These are phyloP conservation scores for Xylaria scruposa DNA, from an alignment of 495 filamentous ascomycete species.

Conservation along the genomic window DNA sequence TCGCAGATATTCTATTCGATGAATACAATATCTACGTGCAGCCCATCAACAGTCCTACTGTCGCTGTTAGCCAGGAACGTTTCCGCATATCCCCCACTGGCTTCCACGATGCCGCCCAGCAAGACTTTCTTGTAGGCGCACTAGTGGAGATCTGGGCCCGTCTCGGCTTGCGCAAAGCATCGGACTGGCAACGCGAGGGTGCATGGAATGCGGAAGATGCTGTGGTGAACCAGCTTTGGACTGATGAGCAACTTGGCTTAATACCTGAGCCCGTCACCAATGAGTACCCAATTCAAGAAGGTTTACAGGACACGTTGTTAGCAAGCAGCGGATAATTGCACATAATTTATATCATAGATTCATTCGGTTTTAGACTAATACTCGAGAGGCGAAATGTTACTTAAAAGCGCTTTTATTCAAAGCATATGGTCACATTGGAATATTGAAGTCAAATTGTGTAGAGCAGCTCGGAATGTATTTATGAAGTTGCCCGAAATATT, in stretches of 20 bases:
- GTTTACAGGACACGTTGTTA: background rate
- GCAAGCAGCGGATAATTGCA: background rate
- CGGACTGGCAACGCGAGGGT: slow-evolving; percentile 74
- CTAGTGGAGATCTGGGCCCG: slow-evolving; percentile 75
- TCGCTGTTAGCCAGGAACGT: slow-evolving; percentile 81
- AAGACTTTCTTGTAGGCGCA: slow-evolving; percentile 71
- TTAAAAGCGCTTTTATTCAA: background rate
- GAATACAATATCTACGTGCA: slow-evolving; percentile 84
- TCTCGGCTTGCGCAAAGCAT: slow-evolving; percentile 75
- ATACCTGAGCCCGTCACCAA: background rate
- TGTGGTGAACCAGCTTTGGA: slow-evolving; percentile 6
- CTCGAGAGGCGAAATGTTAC: background rate
- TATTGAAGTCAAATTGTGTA: background rate
- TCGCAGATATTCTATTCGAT: slow-evolving; percentile 77
- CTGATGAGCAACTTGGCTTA: slow-evolving; percentile 23
- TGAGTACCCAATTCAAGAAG: background rate
- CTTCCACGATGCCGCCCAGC: slow-evolving; percentile 71
- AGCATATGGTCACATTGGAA: background rate
- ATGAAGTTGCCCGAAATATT: background rate
- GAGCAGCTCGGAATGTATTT: background rate
- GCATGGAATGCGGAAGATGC: slow-evolving; percentile 67
- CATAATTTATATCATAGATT: background rate
- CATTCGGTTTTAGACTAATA: background rate
- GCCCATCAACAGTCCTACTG: slow-evolving; percentile 89
- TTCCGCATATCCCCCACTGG: slow-evolving; percentile 84